phyloP scores from a whole-genome alignment of 345 rosid species.

The Lepidium africanum region DNA sequence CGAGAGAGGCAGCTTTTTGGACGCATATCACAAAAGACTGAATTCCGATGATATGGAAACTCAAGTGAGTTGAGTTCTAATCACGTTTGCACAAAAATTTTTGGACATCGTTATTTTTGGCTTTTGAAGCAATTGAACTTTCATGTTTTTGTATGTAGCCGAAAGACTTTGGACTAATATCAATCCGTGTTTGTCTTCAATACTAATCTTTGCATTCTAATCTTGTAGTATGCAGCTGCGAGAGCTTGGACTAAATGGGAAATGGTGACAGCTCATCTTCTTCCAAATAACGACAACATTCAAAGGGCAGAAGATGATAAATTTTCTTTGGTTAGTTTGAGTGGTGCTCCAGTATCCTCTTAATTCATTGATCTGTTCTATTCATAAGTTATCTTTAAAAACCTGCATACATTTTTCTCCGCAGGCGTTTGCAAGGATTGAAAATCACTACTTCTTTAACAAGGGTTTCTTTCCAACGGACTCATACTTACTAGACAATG shows the following conservation, averaged over 20 bases:
- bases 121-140: background rate
- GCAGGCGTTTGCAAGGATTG: slow-evolving; percentile 99
- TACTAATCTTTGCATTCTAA: background rate
- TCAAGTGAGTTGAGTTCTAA: slow-evolving; percentile 49
- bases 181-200: background rate
- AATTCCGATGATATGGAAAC: slow-evolving; percentile 74
- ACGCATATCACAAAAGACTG: slow-evolving; percentile 72
- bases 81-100: background rate
- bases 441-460: slow-evolving; percentile 85
- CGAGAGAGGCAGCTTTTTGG: slow-evolving; percentile 59
- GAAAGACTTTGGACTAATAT: background rate
- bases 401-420: background rate
- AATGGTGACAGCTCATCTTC: slow-evolving; percentile 92
- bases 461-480: slow-evolving; percentile 77
- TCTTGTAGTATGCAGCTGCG: slow-evolving; percentile 79
- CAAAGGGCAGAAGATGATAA: slow-evolving; percentile 82
- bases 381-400: background rate
- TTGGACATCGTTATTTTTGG: background rate
- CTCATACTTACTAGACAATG: slow-evolving; percentile 72
- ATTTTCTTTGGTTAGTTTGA: slow-evolving; percentile 67
- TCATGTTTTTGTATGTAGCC: background rate
- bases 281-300: slow-evolving; percentile 66
- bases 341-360: background rate
- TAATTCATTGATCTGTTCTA: background rate
- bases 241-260: slow-evolving; percentile 99